Evolutionary conservation across 2,329 filamentous ascomycete species (phyloP), one percentile per base, ranked within the genome.

Genomic region (Colletotrichum lentis): DNA sequence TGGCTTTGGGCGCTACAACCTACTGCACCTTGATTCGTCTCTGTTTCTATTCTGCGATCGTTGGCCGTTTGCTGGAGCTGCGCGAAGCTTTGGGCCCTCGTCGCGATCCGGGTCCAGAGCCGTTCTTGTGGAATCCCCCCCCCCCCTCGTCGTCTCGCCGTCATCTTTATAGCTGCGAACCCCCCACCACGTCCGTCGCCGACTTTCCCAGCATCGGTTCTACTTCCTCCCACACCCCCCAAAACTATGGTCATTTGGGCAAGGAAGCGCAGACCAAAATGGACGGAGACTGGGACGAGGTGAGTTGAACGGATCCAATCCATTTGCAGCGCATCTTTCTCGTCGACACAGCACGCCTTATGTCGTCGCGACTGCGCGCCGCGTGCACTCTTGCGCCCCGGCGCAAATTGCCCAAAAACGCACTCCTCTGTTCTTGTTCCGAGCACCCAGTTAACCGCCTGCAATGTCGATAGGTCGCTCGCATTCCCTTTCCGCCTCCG

Each of bases 401-500:
- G 57, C 72, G 63, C 67, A 71, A 71, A 69, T 72, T 68, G 69
- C 52, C 66, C 72, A 55, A 27, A 52, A 39, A 44, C 50, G 58
- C 53, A n/a, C 47, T 37, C 50, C 31, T 10, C 64, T 35, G 50
- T 16, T 61, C 64, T 18, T 55, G 53, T 12, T 27, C 31, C 31
- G 18, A 16, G 43, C 24, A 47, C 20, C 64, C 70, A 39, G 69
- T 61, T 62, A 53, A 62, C 54, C 39, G 64, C 22, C 27, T 66
- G 41, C 49, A n/a, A 35, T 67, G 18, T 64, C 47, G 10, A 71
- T 66, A 97, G 91, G 88, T 97, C 79, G 88, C 89, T 80, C 91
- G 93, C 80, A 89, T 96, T 80, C 86, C 89, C 77, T 88, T 96
- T 80, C 92, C 93, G 78, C 89, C 92, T 74, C 89, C 91, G 75